Evolutionary conservation across 805 yeast genomes (phyloP).

Genomic region (Saturnispora serradocipensis): DNA sequence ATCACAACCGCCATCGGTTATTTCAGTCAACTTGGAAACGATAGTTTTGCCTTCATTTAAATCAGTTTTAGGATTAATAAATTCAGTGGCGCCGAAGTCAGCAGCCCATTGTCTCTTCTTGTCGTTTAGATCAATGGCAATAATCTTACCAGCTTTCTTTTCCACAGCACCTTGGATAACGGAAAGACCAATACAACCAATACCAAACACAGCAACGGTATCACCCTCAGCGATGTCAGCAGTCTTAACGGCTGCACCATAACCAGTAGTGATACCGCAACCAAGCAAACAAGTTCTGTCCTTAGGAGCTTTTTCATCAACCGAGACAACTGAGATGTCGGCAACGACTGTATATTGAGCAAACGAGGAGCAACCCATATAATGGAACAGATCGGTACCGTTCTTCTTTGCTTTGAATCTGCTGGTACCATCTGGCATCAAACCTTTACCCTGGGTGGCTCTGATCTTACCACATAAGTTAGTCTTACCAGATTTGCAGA

Average conservation of each 20-base stretch:
- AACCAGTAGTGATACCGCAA: constrained; percentile 97
- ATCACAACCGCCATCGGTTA: constrained; percentile 97
- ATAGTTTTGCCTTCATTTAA: constrained; percentile 65
- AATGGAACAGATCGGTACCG: constrained; percentile 80
- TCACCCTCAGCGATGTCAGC: constrained; percentile 89
- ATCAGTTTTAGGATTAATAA: constrained; percentile 67
- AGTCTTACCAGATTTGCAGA: constrained; percentile 92
- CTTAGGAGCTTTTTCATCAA: constrained; percentile 72
- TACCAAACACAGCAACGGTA: constrained; percentile 93
- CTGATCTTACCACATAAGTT: constrained; percentile 93
- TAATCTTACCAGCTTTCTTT: constrained; percentile 72
- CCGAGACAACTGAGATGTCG: constrained; percentile 91
- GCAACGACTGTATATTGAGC: constrained; percentile 97
- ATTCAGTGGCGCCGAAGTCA: constrained; percentile 93
- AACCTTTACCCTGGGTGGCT: constrained; percentile 96
- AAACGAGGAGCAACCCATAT: constrained; percentile 98
- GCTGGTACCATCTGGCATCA: constrained; percentile 96
- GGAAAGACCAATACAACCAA: constrained; percentile 94
- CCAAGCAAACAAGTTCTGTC: constrained; percentile 90
- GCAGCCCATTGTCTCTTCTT: constrained; percentile 77
- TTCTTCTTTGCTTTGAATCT: constrained; percentile 62
- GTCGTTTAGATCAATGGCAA: constrained; percentile 82
- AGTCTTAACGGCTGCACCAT: constrained; percentile 93
- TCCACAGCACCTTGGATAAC: constrained; percentile 91
- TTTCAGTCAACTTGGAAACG: constrained; percentile 73